Conservation (phyloP, 768 basidiomycete species). For the Chalciporus chontae region DNA sequence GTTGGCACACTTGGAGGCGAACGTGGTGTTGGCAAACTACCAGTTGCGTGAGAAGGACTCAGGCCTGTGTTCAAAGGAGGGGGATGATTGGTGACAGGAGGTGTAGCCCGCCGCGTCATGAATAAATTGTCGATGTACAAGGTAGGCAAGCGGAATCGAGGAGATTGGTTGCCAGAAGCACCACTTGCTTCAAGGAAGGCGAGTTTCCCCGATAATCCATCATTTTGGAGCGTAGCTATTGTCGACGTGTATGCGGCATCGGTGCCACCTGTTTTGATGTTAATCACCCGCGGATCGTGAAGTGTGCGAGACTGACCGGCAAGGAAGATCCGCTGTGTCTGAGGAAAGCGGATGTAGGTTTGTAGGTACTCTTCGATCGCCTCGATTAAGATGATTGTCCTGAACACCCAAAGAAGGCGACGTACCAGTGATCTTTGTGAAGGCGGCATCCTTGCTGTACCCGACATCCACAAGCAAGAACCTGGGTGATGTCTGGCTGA, state of each 20-base stretch:
- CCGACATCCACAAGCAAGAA: constrained; percentile 72
- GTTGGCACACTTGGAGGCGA: constrained; percentile 45
- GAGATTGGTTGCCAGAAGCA: constrained; percentile 40
- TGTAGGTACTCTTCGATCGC: constrained; percentile 59
- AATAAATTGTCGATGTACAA: constrained; percentile 52
- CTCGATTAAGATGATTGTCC: not conserved
- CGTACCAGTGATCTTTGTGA: constrained; percentile 69
- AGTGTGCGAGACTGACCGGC: constrained; percentile 44
- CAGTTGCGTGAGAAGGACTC: constrained; percentile 44
- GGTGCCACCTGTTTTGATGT: constrained; percentile 45
- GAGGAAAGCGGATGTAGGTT: constrained; percentile 67
- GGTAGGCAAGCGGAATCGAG: constrained; percentile 48
- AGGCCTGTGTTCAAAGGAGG: constrained; percentile 43
- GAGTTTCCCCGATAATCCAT: constrained; percentile 64
- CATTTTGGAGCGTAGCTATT: constrained; percentile 53
- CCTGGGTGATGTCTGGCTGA: constrained; percentile 70
- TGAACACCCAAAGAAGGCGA: not conserved
- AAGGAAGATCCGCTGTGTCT: constrained; percentile 71
- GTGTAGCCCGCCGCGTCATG: constrained; percentile 29
- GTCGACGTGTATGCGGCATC: constrained; percentile 54
- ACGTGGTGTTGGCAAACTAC: constrained; percentile 65
- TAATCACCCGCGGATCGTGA: not conserved
- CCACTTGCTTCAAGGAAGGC: constrained; percentile 53
- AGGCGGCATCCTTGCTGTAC: constrained; percentile 54
- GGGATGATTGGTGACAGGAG: constrained; percentile 34